Conservation (phyloP, 306 rosid genomes). For the Adenanthera pavonina region DNA sequence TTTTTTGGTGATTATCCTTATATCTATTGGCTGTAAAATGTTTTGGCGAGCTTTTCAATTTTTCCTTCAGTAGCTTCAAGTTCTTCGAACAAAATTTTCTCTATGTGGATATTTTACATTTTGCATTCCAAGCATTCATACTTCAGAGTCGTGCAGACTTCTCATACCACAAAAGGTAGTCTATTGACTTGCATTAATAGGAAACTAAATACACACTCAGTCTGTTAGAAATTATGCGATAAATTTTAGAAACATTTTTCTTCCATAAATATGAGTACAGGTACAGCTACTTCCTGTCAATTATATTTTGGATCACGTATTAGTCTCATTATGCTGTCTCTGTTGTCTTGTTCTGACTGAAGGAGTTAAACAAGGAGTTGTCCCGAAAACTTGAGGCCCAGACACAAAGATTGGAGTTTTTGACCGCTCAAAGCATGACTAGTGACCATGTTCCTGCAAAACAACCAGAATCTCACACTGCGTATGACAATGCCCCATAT, state of each 20-base stretch:
- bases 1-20: background rate
- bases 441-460: slow-evolving; percentile 56
- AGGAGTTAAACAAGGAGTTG: slow-evolving; percentile 88
- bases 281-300: background rate
- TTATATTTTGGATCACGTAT: background rate
- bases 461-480: slow-evolving; percentile 57
- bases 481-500: slow-evolving; percentile 60
- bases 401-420: slow-evolving; percentile 95
- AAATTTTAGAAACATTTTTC: background rate
- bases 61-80: background rate
- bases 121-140: background rate
- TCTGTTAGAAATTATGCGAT: background rate
- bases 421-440: slow-evolving; percentile 90
- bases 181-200: background rate
- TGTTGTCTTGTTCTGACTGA: slow-evolving; percentile 42
- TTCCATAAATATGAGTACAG: background rate
- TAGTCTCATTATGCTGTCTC: slow-evolving; percentile 29
- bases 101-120: background rate
- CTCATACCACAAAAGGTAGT: background rate
- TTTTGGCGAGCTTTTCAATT: background rate
- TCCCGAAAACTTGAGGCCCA: slow-evolving; percentile 86
- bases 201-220: background rate
- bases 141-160: background rate
- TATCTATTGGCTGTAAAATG: background rate
- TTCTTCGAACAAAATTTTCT: background rate